Evolutionary conservation across 2,329 filamentous ascomycete species (phyloP), one percentile per base, ranked within the genome.

Genomic region (Pyrenophora graminea): DNA sequence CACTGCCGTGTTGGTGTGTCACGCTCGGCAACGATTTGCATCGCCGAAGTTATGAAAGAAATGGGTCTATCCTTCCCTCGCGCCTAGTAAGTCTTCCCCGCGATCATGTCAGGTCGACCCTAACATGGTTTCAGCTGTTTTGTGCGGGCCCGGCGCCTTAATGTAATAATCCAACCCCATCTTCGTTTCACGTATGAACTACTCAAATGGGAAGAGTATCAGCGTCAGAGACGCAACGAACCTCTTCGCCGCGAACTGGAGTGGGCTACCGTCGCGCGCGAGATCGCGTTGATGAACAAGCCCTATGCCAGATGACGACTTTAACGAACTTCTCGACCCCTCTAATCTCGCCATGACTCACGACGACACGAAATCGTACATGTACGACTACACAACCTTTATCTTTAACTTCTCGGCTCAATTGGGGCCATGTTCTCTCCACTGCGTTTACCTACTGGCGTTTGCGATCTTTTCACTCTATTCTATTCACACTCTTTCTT

Each of bases 91-190:
- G 82, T 78, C 9, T 18, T 45, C 6, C 12, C 4, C 31, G 2
- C 8, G 19, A 6, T 15, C 36, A 17, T 10, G 6, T n/a, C 19
- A 25, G 34, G n/a, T 15, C 1, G 25, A 6, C 3, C 8, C 58
- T 69, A 39, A 67, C 48, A 12, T 30, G 2, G 2, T 7, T 21
- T 9, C 36, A 83, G 82, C 74, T 97, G 94, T 73, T 97, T 93
- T 72, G 94, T 99, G 32, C 87, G 94, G 27, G 94, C 94, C 17
- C 84, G 94, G 45, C 83, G 94, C 54, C 80, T 99, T 40, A 99
- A 99, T 68, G 94, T 99, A 45, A 99, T 99, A 58, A 97, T 99
- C 58, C 94, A 99, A 72, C 94, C 94, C 10, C 93, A 99, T 77
- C 81, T 99, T 48, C 84, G 91, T 51, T 99, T 99, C 75, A 89